phyloP scores from a whole-genome alignment of 129 eudicot genomes.

The Chrysanthemum makinoi region DNA sequence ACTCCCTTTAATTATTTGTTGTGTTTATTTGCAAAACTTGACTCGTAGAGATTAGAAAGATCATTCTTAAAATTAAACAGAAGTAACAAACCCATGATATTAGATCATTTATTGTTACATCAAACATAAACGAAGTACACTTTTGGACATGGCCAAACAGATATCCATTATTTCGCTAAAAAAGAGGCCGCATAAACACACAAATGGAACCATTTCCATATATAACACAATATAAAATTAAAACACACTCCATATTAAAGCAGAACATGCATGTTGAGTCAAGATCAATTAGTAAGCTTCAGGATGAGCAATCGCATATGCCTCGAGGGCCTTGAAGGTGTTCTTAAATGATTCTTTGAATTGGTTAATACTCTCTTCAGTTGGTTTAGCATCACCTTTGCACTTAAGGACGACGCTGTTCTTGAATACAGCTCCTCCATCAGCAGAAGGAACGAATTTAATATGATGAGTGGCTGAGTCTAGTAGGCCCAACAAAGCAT shows the following conservation, averaged over 20 bases:
- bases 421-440: slow-evolving; percentile 18
- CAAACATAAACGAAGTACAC: too few relatives aligned
- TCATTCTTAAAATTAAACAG: too few relatives aligned
- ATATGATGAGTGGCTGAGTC: slow-evolving; percentile 13
- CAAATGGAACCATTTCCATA: slow-evolving; percentile 1
- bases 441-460: slow-evolving; percentile 13
- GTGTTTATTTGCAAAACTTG: too few relatives aligned
- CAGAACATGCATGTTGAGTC: not conserved
- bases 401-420: not conserved
- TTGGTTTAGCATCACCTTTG: slow-evolving; percentile 13
- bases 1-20: too few relatives aligned
- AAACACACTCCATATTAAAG: not conserved
- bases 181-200: not conserved
- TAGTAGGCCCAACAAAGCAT: slow-evolving; percentile 9
- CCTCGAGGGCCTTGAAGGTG: slow-evolving; percentile 10
- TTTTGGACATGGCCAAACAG: not conserved
- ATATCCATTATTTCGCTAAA: not conserved
- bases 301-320: slow-evolving; percentile 18
- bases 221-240: not conserved
- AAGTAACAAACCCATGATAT: too few relatives aligned
- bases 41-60: too few relatives aligned
- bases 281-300: slow-evolving; percentile 1
- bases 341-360: not conserved
- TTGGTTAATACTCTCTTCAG: slow-evolving; percentile 3
- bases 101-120: too few relatives aligned